phyloP scores from a whole-genome alignment of 768 basidiomycete species.

The Cystobasidiopsis lactophilus region DNA sequence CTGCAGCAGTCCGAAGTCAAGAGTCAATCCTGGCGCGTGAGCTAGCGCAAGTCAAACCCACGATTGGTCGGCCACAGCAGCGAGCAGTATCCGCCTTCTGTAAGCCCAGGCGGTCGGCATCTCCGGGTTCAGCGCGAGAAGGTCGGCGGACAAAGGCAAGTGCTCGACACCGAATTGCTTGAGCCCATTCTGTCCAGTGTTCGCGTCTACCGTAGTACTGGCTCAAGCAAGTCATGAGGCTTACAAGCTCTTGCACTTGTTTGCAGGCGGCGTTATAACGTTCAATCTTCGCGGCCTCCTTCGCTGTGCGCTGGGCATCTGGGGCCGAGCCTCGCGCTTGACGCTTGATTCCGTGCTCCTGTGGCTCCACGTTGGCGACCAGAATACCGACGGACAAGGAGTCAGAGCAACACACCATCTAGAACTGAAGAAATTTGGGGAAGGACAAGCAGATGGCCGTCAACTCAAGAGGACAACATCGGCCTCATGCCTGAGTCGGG shows the following conservation, averaged over 20 bases:
- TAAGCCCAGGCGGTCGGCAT: conserved; percentile 96
- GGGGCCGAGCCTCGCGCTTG: conserved; percentile 14
- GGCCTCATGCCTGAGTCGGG: too few species aligned
- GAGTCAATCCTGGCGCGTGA: neutral
- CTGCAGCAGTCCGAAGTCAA: too few species aligned
- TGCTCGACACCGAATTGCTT: conserved; percentile 51
- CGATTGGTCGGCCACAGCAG: conserved; percentile 20
- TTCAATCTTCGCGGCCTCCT: conserved; percentile 51
- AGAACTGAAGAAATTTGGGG: too few species aligned
- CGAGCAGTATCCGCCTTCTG: conserved; percentile 51
- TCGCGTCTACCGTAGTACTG: neutral
- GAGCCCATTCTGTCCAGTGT: conserved; percentile 37
- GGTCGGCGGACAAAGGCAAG: conserved; percentile 47
- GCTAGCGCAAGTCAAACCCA: neutral
- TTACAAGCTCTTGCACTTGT: conserved; percentile 42
- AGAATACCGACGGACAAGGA: too few species aligned
- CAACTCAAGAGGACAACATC: too few species aligned
- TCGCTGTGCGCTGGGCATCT: conserved; percentile 37
- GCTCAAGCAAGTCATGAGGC: conserved; percentile 15
- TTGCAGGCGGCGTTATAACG: conserved; percentile 48
- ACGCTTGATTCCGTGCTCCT: conserved; percentile 39
- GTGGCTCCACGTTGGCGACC: neutral
- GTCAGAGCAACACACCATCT: too few species aligned
- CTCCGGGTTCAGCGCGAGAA: conserved; percentile 75
- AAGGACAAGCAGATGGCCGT: too few species aligned